phyloP scores from a whole-genome alignment of 495 filamentous ascomycete species.

The Penicillium turbatum region DNA sequence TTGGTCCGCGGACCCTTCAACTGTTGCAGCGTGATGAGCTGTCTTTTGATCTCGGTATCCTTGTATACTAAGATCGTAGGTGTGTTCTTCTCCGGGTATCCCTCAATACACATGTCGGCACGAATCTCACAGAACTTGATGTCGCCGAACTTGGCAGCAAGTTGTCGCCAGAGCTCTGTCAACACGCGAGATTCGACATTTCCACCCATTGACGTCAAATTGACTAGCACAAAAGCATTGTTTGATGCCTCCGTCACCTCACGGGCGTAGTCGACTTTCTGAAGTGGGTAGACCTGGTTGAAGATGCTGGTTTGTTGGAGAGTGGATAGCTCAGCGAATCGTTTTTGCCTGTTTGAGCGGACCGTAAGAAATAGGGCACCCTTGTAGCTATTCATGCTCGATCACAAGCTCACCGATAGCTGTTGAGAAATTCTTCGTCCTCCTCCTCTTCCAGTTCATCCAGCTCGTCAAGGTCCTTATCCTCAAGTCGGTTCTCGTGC shows the following conservation, averaged over 20 bases:
- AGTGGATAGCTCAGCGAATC: slow-evolving; percentile 71
- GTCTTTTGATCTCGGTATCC: slow-evolving; percentile 84
- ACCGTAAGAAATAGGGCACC: slow-evolving; percentile 15
- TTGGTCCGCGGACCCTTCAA: slow-evolving; percentile 66
- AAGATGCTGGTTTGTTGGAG: slow-evolving; percentile 71
- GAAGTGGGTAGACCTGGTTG: slow-evolving; percentile 86
- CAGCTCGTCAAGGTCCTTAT: slow-evolving; percentile 89
- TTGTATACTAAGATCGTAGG: slow-evolving; percentile 91
- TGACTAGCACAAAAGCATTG: slow-evolving; percentile 71
- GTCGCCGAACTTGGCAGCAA: slow-evolving; percentile 80
- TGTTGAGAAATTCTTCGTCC: slow-evolving; percentile 84
- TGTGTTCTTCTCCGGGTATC: slow-evolving; percentile 90
- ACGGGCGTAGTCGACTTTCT: slow-evolving; percentile 85
- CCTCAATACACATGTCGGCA: slow-evolving; percentile 90
- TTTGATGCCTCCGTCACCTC: slow-evolving; percentile 91
- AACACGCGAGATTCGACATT: slow-evolving; percentile 81
- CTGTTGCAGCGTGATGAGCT: slow-evolving; percentile 80
- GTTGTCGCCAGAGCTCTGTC: slow-evolving; percentile 79
- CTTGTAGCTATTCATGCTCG: background rate
- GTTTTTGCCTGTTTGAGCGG: slow-evolving; percentile 57
- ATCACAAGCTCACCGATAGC: slow-evolving; percentile 57
- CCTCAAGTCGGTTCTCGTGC: slow-evolving; percentile 85
- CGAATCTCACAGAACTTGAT: slow-evolving; percentile 97
- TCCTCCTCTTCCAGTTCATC: slow-evolving; percentile 92
- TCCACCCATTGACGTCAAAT: slow-evolving; percentile 73